A percentile compares a stretch with the other conserved stretches of the same genome.
These are phyloP conservation scores for Colletotrichum magnum DNA, from an alignment of 2,329 filamentous ascomycete species.

Conservation along the genomic window DNA sequence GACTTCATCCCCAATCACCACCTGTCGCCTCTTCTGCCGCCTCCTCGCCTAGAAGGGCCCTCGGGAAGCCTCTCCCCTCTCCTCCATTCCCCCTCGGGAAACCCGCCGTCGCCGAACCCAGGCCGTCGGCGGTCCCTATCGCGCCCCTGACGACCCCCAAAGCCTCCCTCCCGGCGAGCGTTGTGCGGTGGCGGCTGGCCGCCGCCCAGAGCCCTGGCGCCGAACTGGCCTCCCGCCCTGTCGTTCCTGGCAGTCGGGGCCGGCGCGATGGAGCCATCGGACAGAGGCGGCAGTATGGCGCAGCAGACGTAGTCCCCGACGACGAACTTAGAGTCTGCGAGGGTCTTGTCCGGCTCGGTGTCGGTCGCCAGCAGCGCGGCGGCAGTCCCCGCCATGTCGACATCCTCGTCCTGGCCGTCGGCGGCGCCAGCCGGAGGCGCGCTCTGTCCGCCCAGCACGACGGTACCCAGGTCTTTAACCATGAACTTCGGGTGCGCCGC, in stretches of 20 bases:
- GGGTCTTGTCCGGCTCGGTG: slow-evolving; percentile 70
- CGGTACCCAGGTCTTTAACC: slow-evolving; percentile 85
- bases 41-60: slow-evolving; percentile 55
- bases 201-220: slow-evolving; percentile 39
- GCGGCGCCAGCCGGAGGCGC: slow-evolving; percentile 58
- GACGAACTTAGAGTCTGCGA: slow-evolving; percentile 84
- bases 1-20: slow-evolving; percentile 40
- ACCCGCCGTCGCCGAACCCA: slow-evolving; percentile 51
- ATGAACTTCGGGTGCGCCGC: slow-evolving; percentile 72
- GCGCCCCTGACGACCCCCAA: slow-evolving; percentile 50
- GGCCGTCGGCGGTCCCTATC: slow-evolving; percentile 55
- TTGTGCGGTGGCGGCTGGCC: slow-evolving; percentile 14
- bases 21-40: slow-evolving; percentile 59
- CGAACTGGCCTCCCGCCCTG: slow-evolving; percentile 51
- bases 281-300: slow-evolving; percentile 81
- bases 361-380: slow-evolving; percentile 11
- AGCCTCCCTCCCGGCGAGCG: slow-evolving; percentile 36
- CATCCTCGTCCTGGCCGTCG: slow-evolving; percentile 46
- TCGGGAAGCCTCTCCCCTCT: slow-evolving; percentile 75
- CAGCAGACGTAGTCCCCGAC: slow-evolving; percentile 91
- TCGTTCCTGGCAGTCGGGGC: slow-evolving; percentile 64
- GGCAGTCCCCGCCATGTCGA: slow-evolving; percentile 39
- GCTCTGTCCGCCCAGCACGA: slow-evolving; percentile 75
- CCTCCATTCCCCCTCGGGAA: slow-evolving; percentile 74
- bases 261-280: slow-evolving; percentile 81